Evolutionary conservation across 768 basidiomycete species (phyloP), one percentile per base, ranked within the genome.

Genomic region (Xanthoconium stramineum): DNA sequence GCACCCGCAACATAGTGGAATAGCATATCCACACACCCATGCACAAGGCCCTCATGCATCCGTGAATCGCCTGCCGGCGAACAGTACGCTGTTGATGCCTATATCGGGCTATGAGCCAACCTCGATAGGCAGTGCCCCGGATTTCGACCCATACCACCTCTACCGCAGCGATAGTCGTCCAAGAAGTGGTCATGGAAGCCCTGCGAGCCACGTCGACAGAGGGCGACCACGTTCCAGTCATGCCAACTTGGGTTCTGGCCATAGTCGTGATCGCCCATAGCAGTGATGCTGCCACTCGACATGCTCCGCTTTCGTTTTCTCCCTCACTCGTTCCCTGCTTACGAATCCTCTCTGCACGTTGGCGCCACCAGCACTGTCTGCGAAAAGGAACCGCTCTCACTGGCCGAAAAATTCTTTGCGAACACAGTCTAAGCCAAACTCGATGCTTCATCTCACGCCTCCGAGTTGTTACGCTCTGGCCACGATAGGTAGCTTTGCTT

Each of bases 1-100:
- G 0, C 57, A 56, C 19, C 36, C 44, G n/a, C 68, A 58, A 1
- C 66, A 58, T 45, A 50, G 48, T 32, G 58, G 47, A 24, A 44
- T 59, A 32, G 29, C 48, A 29, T 64, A 67, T 50, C 44, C 65
- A 56, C 69, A 57, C 54, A 57, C 62, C 57, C 73, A 69, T 58
- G 58, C 62, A 45, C 71, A 55, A 53, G 62, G 48, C 61, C 48
- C 55, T 54, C 59, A 62, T 53, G n/a, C 56, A 28, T 54, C 61
- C 29, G 58, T 73, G 52, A 73, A 65, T 59, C 78, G 84, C 42
- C 75, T 89, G 30, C 82, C 85, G 17, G 72, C 82, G 32, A 80
- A 83, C 63, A 88, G 84, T 70, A 88, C 84, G 28, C 76, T 90
- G 52, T 74, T 89, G 58, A 89, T 87, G 33, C 86, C 88, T n/a